A percentile compares a stretch with the other conserved stretches of the same genome.
These are phyloP conservation scores for Colletotrichum tabaci DNA, from an alignment of 2,329 filamentous ascomycete species.

Conservation along the genomic window DNA sequence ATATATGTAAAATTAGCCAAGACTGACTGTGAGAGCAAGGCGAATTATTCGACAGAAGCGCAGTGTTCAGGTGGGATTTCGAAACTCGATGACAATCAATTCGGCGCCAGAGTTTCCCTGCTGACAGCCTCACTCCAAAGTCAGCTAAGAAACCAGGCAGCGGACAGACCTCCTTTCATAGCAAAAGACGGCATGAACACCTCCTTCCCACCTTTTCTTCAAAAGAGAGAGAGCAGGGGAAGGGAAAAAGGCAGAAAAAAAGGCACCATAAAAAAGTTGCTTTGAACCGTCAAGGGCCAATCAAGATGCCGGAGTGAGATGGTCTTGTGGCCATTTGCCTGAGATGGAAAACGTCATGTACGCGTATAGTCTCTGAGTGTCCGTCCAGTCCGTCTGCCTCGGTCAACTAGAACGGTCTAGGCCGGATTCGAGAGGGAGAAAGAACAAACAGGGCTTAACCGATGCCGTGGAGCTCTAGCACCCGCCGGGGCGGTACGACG, in stretches of 20 bases:
- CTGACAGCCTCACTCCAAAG: conserved; percentile 25
- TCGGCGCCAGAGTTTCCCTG: conserved; percentile 34
- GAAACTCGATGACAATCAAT: conserved; percentile 36
- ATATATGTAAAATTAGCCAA: background rate
- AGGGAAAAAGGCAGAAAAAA: background rate
- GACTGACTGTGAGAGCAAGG: conserved; percentile 2
- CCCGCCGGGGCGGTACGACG: background rate
- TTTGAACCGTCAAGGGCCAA: conserved; percentile 19
- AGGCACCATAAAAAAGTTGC: background rate
- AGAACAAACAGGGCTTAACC: background rate
- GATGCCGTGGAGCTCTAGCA: conserved; percentile 4
- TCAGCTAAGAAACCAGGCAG: background rate
- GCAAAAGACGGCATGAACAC: conserved; percentile 33
- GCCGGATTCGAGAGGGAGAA: background rate
- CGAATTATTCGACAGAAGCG: conserved; percentile 24
- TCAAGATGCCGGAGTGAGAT: conserved; percentile 4
- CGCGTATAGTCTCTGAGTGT: conserved; percentile 1
- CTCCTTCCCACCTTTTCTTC: background rate
- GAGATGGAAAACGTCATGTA: conserved; percentile 38
- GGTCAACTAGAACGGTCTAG: conserved; percentile 29
- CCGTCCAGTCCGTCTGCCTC: conserved; percentile 7
- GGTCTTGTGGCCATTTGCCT: conserved; percentile 35
- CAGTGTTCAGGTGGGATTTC: conserved; percentile 34
- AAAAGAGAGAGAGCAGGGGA: background rate
- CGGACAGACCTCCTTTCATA: background rate